Base-by-base conservation (phyloP, 2,329 filamentous ascomycete species). In the Paracamarosporium sp. region DNA sequence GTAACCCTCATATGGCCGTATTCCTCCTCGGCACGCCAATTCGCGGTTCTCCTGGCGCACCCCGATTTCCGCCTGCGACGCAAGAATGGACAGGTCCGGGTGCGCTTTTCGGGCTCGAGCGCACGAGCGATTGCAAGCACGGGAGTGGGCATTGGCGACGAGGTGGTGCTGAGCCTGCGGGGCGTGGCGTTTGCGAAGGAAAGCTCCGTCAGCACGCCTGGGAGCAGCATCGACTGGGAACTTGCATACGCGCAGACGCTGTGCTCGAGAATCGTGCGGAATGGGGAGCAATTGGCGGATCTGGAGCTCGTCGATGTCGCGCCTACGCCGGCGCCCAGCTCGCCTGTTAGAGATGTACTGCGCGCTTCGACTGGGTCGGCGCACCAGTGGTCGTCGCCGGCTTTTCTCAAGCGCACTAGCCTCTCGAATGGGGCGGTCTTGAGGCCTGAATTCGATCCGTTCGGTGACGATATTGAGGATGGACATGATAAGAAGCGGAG, bases 1-100 rank as follows among this genome's bases (percentile, higher is more conserved):
- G 86, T 97, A 22, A 94, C 92, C 8, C 86, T 98, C 33, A 88
- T 92, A 56, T 98, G 94, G 93, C 94, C 94, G 0, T 97, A 92
- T 76, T 97, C 91, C 63, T 90, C 90, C 22, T 87, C 92, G 25
- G 90, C 85, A 28, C 86, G 85, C 52, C 88, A 88, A 36, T 85
- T 93, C 64, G 89, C 92, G 25, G 88, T 97, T 50, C 85, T 96
- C 20, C 85, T 98, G 31, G 91, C 91, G 44, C 93, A 97, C 68
- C 88, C 88, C 44, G 92, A 97, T 74, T 90, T 93, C 69, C 89
- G 91, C 46, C 82, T 94, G 50, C 90, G 94, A 55, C 86, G 87
- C 61, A 82, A 84, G 38, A 89, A 86, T 64, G 94, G 94, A 12
- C 92, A 97, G 76, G 87, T 97, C 22, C 89, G 93, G 55, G 85